phyloP scores from a whole-genome alignment of 352 stramenopile species.

The Phytophthora crassamura region DNA sequence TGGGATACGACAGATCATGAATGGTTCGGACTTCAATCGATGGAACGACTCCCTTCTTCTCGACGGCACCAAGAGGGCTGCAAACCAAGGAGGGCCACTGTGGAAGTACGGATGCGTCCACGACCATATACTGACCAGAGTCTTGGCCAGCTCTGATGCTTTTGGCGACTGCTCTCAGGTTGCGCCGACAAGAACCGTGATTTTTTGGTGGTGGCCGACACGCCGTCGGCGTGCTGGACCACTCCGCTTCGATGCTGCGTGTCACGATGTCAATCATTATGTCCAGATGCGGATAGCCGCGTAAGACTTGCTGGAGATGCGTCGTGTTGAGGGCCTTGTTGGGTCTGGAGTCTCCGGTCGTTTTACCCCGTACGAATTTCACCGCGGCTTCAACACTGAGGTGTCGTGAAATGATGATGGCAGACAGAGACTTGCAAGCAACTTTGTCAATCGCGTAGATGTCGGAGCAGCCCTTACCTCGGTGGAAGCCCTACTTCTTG shows the following conservation, averaged over 20 bases:
- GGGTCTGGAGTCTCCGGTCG: not conserved
- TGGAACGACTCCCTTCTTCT: too few relatives aligned
- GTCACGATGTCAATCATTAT: not conserved
- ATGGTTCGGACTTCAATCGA: too few relatives aligned
- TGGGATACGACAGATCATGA: too few relatives aligned
- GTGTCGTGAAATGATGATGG: not conserved
- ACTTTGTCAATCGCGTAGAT: constrained; percentile 5
- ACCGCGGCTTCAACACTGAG: constrained; percentile 8
- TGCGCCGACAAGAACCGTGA: constrained; percentile 3
- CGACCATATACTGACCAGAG: too few relatives aligned
- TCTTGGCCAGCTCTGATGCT: constrained; percentile 6
- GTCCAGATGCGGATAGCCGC: constrained; percentile 11
- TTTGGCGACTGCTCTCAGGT: constrained; percentile 8
- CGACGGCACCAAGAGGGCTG: too few relatives aligned
- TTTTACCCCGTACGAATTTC: constrained; percentile 8
- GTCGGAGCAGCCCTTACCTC: too few relatives aligned
- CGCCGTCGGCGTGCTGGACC: not conserved
- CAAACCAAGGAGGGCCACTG: too few relatives aligned
- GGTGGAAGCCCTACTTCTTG: too few relatives aligned
- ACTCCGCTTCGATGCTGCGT: constrained; percentile 3
- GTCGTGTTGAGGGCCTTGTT: constrained; percentile 16
- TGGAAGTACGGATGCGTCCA: too few relatives aligned
- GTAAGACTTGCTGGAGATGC: not conserved
- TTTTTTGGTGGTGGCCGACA: constrained; percentile 1
- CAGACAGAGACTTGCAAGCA: constrained; percentile 1